Evolutionary conservation across 331 rosid species (phyloP), one percentile per base, ranked within the genome.

Genomic region (Spiraea crenata): DNA sequence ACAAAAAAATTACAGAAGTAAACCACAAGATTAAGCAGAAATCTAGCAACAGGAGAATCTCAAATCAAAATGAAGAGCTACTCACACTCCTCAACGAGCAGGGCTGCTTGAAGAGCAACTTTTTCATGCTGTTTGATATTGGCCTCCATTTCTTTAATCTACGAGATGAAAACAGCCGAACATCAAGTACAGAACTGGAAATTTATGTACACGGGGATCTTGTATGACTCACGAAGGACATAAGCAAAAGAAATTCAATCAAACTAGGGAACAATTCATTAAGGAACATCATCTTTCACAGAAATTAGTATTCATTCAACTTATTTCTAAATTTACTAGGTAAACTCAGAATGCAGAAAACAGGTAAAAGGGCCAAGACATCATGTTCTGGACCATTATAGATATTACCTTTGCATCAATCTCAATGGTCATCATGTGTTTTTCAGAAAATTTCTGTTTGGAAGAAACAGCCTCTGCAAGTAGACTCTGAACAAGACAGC

Each of bases 111-210:
- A 81, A 87, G 49, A 25, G 91, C 95, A 77, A 67, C 9, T 67
- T 83, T 87, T 71, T 93, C 92, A 50, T 91, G 87, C 79, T 84
- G 88, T 90, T 87, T 93, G 65, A 93, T 50, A 84, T 77, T 72
- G 69, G 70, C 76, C 80, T 93, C 97, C 83, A 81, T 54, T 79
- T 89, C 96, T 79, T 82, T 86, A 76, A 89, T 91, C 99, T 93
- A 76, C 64, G 64, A 77, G 72, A 77, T 72, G 56, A 47, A 19
- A 74, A 73, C 62, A 57, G 49, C 63, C 64, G 67, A 7, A 73
- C 25, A 72, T 69, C 48, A 73, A 11, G 62, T 35, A 44, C 38
- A 50, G 58, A 64, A 45, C 63, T 3, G 61, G 73, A 25, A 46
- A 62, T 40, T 54, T 59, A 47, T 6, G 5, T 25, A 49, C 16